Evolutionary conservation across 441 rosid species (phyloP).

Genomic region (Corymbia citriodora): DNA sequence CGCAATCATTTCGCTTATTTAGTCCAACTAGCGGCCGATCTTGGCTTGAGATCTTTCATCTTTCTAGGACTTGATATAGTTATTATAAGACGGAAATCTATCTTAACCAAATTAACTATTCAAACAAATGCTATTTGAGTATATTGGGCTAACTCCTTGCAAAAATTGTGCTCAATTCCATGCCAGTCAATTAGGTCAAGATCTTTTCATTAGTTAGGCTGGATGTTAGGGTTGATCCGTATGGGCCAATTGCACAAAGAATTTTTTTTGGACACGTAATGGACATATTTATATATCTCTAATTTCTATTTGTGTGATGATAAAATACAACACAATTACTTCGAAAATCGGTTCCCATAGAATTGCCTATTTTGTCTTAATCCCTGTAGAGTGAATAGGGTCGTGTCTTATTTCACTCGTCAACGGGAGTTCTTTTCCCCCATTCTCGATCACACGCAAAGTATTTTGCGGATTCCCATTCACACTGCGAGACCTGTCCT

Average conservation of each 20-base stretch:
- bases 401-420: neutral
- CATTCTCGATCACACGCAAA: too few species aligned
- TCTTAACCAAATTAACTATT: neutral
- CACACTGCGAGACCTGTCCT: too few species aligned
- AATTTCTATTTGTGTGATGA: neutral
- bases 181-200: rapidly evolving
- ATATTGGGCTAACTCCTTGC: neutral
- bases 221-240: neutral
- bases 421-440: too few species aligned
- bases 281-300: neutral
- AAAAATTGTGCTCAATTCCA: neutral
- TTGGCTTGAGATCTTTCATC: neutral
- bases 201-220: rapidly evolving
- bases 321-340: neutral
- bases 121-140: neutral
- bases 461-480: too few species aligned
- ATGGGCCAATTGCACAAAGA: neutral
- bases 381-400: neutral
- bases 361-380: neutral
- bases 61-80: neutral
- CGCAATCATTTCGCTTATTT: neutral
- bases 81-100: neutral
- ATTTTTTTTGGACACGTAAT: neutral
- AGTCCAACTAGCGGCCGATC: rapidly evolving
- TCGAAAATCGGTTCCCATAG: rapidly evolving